Conservation (phyloP, 495 filamentous ascomycete genomes). For the Penicillium malachiteum region DNA sequence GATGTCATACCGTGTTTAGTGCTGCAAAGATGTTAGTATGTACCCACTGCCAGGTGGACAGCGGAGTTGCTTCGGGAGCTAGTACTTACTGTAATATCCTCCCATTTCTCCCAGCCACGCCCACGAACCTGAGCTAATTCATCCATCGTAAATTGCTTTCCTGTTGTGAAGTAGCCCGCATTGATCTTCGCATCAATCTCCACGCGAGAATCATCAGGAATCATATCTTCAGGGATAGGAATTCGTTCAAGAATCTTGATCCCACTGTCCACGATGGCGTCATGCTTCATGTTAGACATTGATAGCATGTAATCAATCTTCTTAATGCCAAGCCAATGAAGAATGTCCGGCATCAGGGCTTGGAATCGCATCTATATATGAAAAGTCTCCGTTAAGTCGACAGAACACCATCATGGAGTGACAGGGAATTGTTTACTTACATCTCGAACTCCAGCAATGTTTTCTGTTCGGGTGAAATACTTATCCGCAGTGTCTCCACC, state of each 20-base stretch:
- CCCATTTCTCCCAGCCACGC: constrained; percentile 85
- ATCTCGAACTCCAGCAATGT: constrained; percentile 90
- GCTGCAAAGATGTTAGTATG: background rate
- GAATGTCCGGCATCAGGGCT: constrained; percentile 97
- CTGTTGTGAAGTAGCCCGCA: constrained; percentile 93
- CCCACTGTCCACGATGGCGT: constrained; percentile 94
- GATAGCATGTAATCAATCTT: constrained; percentile 99
- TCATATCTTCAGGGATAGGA: constrained; percentile 93
- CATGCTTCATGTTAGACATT: constrained; percentile 99
- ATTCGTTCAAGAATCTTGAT: constrained; percentile 93
- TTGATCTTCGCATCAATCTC: constrained; percentile 99
- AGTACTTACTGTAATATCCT: constrained; percentile 40
- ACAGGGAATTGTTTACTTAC: constrained; percentile 16
- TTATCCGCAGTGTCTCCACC: constrained; percentile 88
- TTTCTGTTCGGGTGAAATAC: constrained; percentile 96
- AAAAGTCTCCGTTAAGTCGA: background rate
- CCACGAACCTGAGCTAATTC: constrained; percentile 84
- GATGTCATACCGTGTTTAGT: background rate
- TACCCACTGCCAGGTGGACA: no score
- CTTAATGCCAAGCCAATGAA: constrained; percentile 97
- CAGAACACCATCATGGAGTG: background rate
- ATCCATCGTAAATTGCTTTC: constrained; percentile 82
- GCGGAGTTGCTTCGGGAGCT: background rate
- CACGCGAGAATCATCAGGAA: constrained; percentile 90
- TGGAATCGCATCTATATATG: constrained; percentile 81